Percentiles rank a stretch among this genome's conserved stretches.
Evolutionary conservation across 225 moss, liverwort and hornwort species (phyloP).

Genomic region (Lunularia cruciata): DNA sequence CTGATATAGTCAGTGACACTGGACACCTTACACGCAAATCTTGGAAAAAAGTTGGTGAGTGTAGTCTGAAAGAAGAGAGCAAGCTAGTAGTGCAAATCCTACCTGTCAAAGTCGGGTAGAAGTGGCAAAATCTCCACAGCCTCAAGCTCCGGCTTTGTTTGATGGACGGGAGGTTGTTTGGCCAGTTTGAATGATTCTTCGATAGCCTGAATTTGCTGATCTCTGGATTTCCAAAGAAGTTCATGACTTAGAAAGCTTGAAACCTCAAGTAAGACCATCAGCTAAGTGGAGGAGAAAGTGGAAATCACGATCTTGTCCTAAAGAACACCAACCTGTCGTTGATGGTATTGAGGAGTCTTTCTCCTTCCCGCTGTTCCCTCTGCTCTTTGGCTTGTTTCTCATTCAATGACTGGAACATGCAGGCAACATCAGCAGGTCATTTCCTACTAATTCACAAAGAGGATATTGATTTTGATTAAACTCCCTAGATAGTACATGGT

Average conservation of each 20-base stretch:
- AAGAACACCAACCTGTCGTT: constrained; percentile 63
- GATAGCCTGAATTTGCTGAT: constrained; percentile 90
- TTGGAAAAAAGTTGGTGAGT: too few species aligned
- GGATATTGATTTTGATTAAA: too few species aligned
- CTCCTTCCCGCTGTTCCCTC: constrained; percentile 89
- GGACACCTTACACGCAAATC: too few species aligned
- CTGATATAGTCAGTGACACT: too few species aligned
- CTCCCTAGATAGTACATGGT: too few species aligned
- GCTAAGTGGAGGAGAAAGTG: not conserved
- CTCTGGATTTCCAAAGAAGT: constrained; percentile 44
- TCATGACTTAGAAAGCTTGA: not conserved
- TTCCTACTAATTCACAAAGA: not conserved
- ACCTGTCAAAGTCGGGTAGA: constrained; percentile 92
- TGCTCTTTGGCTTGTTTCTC: constrained; percentile 98
- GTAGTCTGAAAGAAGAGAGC: too few species aligned
- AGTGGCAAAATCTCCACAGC: constrained; percentile 75
- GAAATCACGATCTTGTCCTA: not conserved
- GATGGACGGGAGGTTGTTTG: constrained; percentile 82
- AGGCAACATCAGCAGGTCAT: not conserved
- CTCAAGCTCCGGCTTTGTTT: constrained; percentile 86
- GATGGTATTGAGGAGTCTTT: constrained; percentile 60
- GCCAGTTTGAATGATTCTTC: constrained; percentile 89
- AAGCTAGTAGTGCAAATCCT: not conserved
- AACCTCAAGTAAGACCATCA: not conserved
- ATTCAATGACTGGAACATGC: constrained; percentile 65